Evolutionary conservation across 331 rosid genomes (phyloP).

Genomic region (Pyrus hybrid): DNA sequence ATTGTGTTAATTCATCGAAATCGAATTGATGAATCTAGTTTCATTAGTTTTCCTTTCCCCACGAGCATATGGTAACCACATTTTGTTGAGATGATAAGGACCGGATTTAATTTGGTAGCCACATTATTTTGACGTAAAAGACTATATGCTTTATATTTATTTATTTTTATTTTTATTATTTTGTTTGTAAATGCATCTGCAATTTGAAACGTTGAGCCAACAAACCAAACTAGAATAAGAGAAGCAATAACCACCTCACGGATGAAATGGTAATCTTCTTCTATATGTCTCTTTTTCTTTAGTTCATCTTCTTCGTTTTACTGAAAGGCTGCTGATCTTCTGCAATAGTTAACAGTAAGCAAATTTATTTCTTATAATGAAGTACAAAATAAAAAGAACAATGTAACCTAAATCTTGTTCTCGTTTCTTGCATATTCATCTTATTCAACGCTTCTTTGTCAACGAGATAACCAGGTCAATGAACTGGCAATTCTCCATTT

Average conservation of each 20-base stretch:
- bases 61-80: not conserved
- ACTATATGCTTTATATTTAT: not conserved
- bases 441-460: constrained; percentile 4
- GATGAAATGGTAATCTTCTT: too few relatives aligned
- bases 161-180: too few relatives aligned
- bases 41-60: not conserved
- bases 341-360: too few relatives aligned
- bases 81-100: not conserved
- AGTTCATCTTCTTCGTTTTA: too few relatives aligned
- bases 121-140: not conserved
- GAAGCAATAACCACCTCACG: too few relatives aligned
- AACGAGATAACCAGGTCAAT: constrained; percentile 24
- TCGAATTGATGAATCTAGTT: not conserved
- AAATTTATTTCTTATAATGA: too few relatives aligned
- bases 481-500: constrained; percentile 4
- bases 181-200: too few relatives aligned
- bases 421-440: not conserved
- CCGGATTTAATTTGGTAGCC: not conserved
- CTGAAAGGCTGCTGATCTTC: too few relatives aligned
- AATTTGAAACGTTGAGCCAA: too few relatives aligned
- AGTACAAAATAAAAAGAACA: not conserved
- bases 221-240: too few relatives aligned
- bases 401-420: not conserved
- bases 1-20: not conserved
- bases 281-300: too few relatives aligned